Evolutionary conservation across 2,329 filamentous ascomycete species (phyloP).

Genomic region (Aureobasidium sp.): DNA sequence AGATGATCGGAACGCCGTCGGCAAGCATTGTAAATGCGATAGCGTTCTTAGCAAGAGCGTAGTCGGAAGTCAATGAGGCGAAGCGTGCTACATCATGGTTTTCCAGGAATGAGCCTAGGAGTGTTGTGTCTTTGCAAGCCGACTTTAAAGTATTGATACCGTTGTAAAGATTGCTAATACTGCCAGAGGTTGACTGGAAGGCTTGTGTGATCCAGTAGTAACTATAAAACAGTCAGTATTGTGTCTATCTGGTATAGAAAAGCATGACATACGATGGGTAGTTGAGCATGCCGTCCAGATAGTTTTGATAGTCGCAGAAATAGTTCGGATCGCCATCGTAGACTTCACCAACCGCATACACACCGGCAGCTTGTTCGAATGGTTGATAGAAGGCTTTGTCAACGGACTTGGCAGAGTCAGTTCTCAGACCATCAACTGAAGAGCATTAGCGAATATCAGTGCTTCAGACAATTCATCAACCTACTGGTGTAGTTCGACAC

Average conservation of each 20-base stretch:
- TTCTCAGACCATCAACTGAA: constrained; percentile 41
- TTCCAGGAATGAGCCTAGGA: constrained; percentile 31
- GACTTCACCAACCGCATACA: constrained; percentile 38
- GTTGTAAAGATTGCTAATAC: constrained; percentile 31
- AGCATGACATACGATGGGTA: constrained; percentile 29
- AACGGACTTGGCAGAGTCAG: constrained; percentile 40
- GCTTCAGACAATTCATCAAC: background rate
- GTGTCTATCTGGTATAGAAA: background rate
- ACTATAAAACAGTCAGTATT: constrained; percentile 22
- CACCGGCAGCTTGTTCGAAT: constrained; percentile 25
- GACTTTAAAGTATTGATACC: constrained; percentile 25
- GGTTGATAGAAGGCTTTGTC: constrained; percentile 29
- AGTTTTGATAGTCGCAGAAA: constrained; percentile 34
- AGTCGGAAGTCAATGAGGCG: constrained; percentile 28
- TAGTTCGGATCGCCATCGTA: constrained; percentile 27
- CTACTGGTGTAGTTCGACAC: constrained; percentile 48
- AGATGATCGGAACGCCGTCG: constrained; percentile 36
- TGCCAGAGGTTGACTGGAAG: constrained; percentile 28
- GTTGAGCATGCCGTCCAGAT: constrained; percentile 36
- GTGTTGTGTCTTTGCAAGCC: constrained; percentile 29
- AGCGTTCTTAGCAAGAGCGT: constrained; percentile 30
- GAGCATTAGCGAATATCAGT: background rate
- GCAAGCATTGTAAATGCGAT: constrained; percentile 30
- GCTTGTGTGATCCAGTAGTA: constrained; percentile 31
- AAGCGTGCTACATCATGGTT: constrained; percentile 35